Evolutionary conservation across 768 basidiomycete species (phyloP), one percentile per base, ranked within the genome.

Genomic region (Gloeopeniophorella convolvens): DNA sequence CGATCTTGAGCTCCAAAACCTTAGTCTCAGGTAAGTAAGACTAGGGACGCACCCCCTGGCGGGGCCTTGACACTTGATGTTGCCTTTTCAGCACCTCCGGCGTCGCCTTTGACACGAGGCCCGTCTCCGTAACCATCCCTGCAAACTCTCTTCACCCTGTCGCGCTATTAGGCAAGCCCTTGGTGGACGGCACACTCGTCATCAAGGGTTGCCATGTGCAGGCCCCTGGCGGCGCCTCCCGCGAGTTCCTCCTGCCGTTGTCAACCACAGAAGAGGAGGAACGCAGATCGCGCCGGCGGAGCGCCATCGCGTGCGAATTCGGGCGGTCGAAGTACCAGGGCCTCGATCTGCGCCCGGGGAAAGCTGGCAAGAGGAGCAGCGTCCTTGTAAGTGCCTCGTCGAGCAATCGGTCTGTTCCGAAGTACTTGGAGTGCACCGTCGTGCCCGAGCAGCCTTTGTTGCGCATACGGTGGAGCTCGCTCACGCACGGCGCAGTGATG

Each of bases 401-500:
- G 49, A 60, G 62, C 51, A 51, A 54, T 45, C 62, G 61, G 56
- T 39, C 53, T 21, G 49, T 66, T 40, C 63, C 72, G 32, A 72
- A 69, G 56, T 94, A 86, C 62, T 63, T 94, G 60, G 82, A 93
- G 61, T 94, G 85, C 65, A 72, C 76, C 31, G 89, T 97, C 16
- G 80, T 95, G 16, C 83, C 85, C 1, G 84, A 90, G 59, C 89
- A 93, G 61, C 96, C 96, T 8, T 66, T 93, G 27, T 70, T 98
- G 47, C 80, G 90, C 54, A 85, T 99, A 63, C 77, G 89, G 48
- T 73, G 89, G 62, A 89, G 85, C 13, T 90, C 89, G n/a, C 69
- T 96, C 18, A 94, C 88, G 1, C 92, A 96, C 59, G 92, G 91
- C 1, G 91, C 94, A 0, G 70, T 97, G 21, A 95, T 96, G 90